These are phyloP conservation scores for Yamadazyma siamensis DNA, from an alignment of 1,139 yeast species.

Conservation along the genomic window DNA sequence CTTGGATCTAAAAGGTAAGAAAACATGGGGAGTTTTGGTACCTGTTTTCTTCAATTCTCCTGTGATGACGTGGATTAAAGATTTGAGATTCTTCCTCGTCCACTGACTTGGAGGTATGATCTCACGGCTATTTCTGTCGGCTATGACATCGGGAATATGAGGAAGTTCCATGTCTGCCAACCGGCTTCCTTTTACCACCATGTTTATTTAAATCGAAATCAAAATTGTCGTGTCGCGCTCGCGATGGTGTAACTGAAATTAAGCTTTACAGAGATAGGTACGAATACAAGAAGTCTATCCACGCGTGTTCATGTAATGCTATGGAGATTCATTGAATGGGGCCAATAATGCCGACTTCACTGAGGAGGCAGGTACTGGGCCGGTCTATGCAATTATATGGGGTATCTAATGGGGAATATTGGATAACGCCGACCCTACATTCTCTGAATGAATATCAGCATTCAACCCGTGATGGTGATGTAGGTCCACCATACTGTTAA, in stretches of 20 bases:
- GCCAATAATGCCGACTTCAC: no score
- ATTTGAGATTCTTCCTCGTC: slow-evolving; percentile 60
- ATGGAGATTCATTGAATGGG: no score
- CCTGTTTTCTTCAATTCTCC: slow-evolving; percentile 58
- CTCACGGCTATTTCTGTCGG: slow-evolving; percentile 11
- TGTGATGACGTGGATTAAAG: slow-evolving; percentile 63
- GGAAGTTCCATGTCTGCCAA: slow-evolving; percentile 25
- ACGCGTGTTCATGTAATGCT: no score
- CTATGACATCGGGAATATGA: slow-evolving; percentile 16
- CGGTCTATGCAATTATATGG: no score
- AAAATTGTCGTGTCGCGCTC: slow-evolving; percentile 1
- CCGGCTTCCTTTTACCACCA: slow-evolving; percentile 11
- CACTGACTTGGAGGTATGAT: slow-evolving; percentile 35
- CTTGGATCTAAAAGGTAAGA: slow-evolving; percentile 68
- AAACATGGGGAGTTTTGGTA: slow-evolving; percentile 57
- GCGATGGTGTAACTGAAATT: no score
- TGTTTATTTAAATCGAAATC: slow-evolving; percentile 5
- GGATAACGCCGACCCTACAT: no score
- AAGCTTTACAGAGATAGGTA: no score
- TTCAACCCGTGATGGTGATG: slow-evolving; percentile 16
- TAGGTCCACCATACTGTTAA: slow-evolving; percentile 35
- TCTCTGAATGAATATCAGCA: no score
- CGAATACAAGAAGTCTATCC: no score
- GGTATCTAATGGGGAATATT: no score
- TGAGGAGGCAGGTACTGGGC: no score